Evolutionary conservation across 1,284 basidiomycete species (phyloP).

Genomic region (Porphyrellus sp.): DNA sequence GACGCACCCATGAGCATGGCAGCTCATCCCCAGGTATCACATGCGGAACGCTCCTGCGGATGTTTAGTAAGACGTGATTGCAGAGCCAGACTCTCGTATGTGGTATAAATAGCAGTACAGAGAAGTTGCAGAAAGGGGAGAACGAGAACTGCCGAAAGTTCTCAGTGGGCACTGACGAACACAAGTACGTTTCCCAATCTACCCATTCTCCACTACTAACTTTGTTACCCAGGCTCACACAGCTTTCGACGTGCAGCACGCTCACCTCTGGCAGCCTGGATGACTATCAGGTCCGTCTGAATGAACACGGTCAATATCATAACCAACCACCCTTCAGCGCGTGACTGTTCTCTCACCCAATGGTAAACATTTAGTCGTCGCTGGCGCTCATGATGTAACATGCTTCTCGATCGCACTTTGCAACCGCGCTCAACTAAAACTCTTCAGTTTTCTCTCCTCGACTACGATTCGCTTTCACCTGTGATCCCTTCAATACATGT

Average conservation of each 20-base stretch:
- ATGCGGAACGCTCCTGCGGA: background rate
- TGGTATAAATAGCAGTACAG: constrained; percentile 78
- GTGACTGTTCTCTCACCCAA: constrained; percentile 72
- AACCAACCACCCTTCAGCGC: constrained; percentile 51
- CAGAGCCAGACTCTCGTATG: constrained; percentile 63
- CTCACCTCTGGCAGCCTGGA: constrained; percentile 58
- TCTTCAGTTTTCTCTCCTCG: constrained; percentile 62
- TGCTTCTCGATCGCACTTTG: background rate
- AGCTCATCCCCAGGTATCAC: constrained; percentile 56
- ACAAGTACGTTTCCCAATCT: constrained; percentile 17
- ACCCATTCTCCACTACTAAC: constrained; percentile 9
- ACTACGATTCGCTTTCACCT: constrained; percentile 61
- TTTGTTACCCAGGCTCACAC: constrained; percentile 46
- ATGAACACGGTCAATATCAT: background rate
- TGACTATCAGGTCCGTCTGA: constrained; percentile 72
- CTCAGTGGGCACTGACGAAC: constrained; percentile 49
- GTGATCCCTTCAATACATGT: constrained; percentile 46
- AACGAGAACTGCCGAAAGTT: constrained; percentile 86
- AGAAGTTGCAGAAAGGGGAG: constrained; percentile 57
- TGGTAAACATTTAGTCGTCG: constrained; percentile 56
- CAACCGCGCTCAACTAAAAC: constrained; percentile 16
- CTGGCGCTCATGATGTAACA: constrained; percentile 60
- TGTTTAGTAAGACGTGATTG: constrained; percentile 13
- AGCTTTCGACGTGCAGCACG: constrained; percentile 57
- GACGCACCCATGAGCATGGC: constrained; percentile 95